A percentile compares a stretch with the other conserved stretches of the same genome.
Evolutionary conservation across 768 basidiomycete species (phyloP).

Genomic region (Termitomyces heimii): DNA sequence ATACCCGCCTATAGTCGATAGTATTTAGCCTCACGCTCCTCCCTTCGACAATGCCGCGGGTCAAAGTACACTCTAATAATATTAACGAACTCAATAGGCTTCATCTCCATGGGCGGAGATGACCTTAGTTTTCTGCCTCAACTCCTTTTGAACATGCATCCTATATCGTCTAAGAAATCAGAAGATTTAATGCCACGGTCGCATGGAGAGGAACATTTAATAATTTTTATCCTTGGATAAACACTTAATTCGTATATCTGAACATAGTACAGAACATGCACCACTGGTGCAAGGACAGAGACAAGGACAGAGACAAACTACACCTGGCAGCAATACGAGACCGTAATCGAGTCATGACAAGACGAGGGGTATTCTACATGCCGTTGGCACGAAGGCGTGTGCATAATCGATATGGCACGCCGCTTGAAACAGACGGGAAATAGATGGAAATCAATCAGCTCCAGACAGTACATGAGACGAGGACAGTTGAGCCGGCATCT

Average conservation of each 20-base stretch:
- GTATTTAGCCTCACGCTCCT: too few relatives aligned
- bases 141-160: neutral
- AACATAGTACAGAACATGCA: conserved; percentile 3
- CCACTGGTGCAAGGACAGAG: conserved; percentile 1
- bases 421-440: neutral
- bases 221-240: neutral
- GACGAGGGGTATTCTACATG: conserved; percentile 1
- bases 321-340: conserved; percentile 3
- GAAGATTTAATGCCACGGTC: too few relatives aligned
- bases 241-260: neutral
- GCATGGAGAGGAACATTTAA: too few relatives aligned
- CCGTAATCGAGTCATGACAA: conserved; percentile 4
- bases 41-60: neutral
- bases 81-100: too few relatives aligned
- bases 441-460: neutral
- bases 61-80: neutral
- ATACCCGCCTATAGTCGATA: neutral
- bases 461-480: neutral
- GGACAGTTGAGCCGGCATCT: neutral
- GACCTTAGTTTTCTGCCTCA: neutral
- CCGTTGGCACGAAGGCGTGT: conserved; percentile 1
- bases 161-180: neutral
- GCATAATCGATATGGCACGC: conserved; percentile 8
- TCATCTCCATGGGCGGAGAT: too few relatives aligned
- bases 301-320: too few relatives aligned